Base-by-base conservation (phyloP, 2,329 filamentous ascomycete species). In the Scedosporium boydii region DNA sequence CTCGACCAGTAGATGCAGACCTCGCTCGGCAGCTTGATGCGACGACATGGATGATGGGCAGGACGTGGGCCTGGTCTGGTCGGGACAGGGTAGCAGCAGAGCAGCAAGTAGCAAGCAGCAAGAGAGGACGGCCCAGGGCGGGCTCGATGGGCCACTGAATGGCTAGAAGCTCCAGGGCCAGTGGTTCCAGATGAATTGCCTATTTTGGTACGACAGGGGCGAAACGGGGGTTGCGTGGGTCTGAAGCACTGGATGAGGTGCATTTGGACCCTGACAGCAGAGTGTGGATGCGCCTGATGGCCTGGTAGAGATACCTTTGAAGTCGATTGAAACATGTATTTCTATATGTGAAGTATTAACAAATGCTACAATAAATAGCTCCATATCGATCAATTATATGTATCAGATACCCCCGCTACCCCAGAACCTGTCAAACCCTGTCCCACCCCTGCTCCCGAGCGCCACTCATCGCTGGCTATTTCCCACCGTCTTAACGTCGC, bases 191-290 rank as follows among this genome's bases (percentile, higher is more conserved):
- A 21, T 51, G 58, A 29, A 29, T 51, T 60, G 58, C 44, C 58
- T 53, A 48, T 53, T 60, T 60, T 53, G 58, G 58, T 21, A 38
- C 48, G 26, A 23, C 46, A 55, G 44, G 59, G 59, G 59, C 5
- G 23, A 29, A 41, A 57, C 41, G 62, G 59, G 62, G 51, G 51
- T 46, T 60, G 63, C 62, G 58, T 60, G 64, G 63, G 56, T 60
- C 42, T 58, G 65, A 61, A 61, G 61, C 48, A 67, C 63, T 67
- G 66, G 66, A 66, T 64, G 66, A 67, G 65, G 61, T 63, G 62
- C 64, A 63, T 65, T 62, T 42, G 29, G 26, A 41, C 48, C 48
- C 59, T 55, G 59, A 61, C 59, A n/a, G 48, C 18, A 26, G 48
- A 14, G 29, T 41, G 27, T 21, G 21, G 27, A 38, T 21, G 12